Conservation (phyloP, 2,329 filamentous ascomycete species). For the Hypoxylon sp. region DNA sequence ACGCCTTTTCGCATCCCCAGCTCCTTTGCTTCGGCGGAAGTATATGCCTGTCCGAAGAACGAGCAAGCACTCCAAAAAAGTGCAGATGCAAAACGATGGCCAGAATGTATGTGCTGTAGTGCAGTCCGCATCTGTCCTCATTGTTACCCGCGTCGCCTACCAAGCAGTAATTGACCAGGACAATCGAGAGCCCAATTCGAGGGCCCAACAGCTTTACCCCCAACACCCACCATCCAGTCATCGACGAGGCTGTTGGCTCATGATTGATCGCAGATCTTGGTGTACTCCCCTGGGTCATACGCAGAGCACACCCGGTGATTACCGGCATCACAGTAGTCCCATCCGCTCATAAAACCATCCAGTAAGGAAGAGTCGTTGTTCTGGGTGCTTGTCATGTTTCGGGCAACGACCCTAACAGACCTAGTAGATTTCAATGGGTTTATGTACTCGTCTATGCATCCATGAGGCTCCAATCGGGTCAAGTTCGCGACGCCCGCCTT, state of each 20-base stretch:
- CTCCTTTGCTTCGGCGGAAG: not conserved
- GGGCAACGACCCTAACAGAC: constrained; percentile 12
- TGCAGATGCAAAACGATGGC: constrained; percentile 8
- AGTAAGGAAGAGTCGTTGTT: constrained; percentile 16
- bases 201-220: not conserved
- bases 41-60: constrained; percentile 12
- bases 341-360: constrained; percentile 9
- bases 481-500: not conserved
- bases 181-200: not conserved
- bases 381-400: constrained; percentile 10
- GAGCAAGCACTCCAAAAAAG: constrained; percentile 5
- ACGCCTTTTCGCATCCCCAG: not conserved
- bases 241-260: not conserved
- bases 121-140: constrained; percentile 12
- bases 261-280: not conserved
- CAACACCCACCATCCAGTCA: not conserved
- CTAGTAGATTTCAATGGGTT: constrained; percentile 6
- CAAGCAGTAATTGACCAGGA: constrained; percentile 15
- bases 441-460: constrained; percentile 11
- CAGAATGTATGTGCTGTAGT: constrained; percentile 21
- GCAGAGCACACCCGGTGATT: constrained; percentile 13
- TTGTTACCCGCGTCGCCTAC: constrained; percentile 12
- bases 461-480: constrained; percentile 5
- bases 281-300: not conserved
- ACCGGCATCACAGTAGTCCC: constrained; percentile 6